Percentiles rank a stretch among this genome's conserved stretches.
Evolutionary conservation across 441 rosid genomes (phyloP).

Genomic region (Gossypium laxum): DNA sequence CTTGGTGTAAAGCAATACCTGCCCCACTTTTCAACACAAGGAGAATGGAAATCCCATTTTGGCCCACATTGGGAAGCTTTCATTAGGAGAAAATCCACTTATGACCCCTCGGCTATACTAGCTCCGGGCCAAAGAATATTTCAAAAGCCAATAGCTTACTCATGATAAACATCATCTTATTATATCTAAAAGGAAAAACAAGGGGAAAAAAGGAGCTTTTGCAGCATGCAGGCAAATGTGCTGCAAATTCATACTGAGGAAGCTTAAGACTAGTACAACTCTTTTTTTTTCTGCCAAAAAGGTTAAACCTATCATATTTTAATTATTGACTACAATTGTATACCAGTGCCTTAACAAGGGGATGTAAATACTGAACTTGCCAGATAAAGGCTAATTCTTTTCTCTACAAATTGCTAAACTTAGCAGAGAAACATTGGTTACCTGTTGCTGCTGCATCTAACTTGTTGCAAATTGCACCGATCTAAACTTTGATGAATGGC

Average conservation of each 20-base stretch:
- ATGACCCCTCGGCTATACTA: conserved; percentile 79
- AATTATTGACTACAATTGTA: conserved; percentile 17
- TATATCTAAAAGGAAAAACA: background rate
- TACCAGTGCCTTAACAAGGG: conserved; percentile 12
- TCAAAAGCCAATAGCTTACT: conserved; percentile 42
- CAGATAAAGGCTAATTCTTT: conserved; percentile 12
- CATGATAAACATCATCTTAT: conserved; percentile 23
- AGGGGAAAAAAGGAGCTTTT: background rate
- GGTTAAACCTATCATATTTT: conserved; percentile 14
- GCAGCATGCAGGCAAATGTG: conserved; percentile 17
- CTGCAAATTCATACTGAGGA: conserved; percentile 23
- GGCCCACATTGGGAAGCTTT: conserved; percentile 66
- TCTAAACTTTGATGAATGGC: background rate
- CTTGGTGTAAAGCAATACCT: conserved; percentile 81
- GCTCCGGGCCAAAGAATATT: conserved; percentile 92
- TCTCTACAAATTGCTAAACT: conserved; percentile 3
- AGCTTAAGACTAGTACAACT: conserved; percentile 20
- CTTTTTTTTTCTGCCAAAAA: conserved; percentile 8
- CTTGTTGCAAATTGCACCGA: background rate
- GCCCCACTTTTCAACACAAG: conserved; percentile 68
- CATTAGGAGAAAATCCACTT: conserved; percentile 55
- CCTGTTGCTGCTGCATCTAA: background rate
- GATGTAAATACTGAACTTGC: conserved; percentile 16
- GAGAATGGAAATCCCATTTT: conserved; percentile 77
- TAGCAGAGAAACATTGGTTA: background rate